These are phyloP conservation scores for Adiantum capillusveneris DNA, from an alignment of 75 land plant genomes.

Conservation along the genomic window DNA sequence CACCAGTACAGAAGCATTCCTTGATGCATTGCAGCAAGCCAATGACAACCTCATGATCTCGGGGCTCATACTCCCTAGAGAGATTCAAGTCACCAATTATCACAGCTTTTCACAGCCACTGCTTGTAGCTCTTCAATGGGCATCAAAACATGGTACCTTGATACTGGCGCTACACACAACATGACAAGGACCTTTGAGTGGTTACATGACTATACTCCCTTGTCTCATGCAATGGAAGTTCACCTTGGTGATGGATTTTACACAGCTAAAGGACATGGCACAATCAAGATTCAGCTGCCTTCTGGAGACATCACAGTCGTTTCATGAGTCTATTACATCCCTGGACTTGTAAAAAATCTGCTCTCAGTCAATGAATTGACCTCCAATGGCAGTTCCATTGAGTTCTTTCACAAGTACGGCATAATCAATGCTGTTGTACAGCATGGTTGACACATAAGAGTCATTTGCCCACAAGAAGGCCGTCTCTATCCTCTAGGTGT, in stretches of 20 bases:
- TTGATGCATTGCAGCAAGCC: too few relatives aligned
- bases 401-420: too few relatives aligned
- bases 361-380: neutral
- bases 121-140: too few relatives aligned
- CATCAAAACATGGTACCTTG: slow-evolving; percentile 1
- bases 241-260: neutral
- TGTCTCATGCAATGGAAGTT: neutral
- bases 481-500: too few relatives aligned
- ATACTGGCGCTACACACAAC: neutral
- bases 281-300: neutral
- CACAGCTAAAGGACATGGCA: neutral
- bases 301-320: neutral
- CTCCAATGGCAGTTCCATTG: neutral
- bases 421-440: too few relatives aligned
- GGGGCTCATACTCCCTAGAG: too few relatives aligned
- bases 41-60: too few relatives aligned
- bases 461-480: too few relatives aligned
- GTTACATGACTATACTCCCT: neutral
- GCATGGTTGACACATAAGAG: too few relatives aligned
- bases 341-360: neutral
- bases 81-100: too few relatives aligned
- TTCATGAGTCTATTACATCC: neutral
- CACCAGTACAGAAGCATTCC: too few relatives aligned
- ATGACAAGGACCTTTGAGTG: neutral
- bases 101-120: too few relatives aligned